Conservation (phyloP, 176 grass and related monocot species). For the Ensete glaucum region DNA sequence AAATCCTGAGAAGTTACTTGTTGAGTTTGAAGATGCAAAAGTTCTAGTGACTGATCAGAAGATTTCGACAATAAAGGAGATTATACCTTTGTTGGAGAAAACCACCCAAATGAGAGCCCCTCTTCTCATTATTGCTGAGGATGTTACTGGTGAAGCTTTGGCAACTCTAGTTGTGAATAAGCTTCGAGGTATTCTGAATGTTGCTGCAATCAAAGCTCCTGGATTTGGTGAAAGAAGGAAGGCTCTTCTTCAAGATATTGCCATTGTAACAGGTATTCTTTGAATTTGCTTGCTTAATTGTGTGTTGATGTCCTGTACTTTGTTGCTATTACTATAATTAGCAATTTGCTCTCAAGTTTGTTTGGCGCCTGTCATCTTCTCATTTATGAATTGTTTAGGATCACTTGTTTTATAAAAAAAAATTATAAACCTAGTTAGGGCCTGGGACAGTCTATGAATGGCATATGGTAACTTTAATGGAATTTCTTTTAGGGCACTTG, state of each 20-base stretch:
- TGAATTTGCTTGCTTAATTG: not conserved
- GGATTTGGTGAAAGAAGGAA: constrained; percentile 88
- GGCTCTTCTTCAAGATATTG: constrained; percentile 87
- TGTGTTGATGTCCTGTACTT: not conserved
- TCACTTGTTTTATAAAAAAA: too few species aligned
- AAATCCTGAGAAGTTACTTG: constrained; percentile 74
- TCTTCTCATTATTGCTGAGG: constrained; percentile 84
- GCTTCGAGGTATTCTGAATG: constrained; percentile 83
- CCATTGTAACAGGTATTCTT: constrained; percentile 71
- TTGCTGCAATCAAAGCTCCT: constrained; percentile 87
- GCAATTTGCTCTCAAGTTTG: too few species aligned
- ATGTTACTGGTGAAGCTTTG: constrained; percentile 77
- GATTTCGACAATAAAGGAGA: constrained; percentile 86
- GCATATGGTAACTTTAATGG: too few species aligned
- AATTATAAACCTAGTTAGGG: too few species aligned
- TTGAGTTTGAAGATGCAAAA: constrained; percentile 89
- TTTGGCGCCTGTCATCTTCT: too few species aligned
- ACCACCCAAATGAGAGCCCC: constrained; percentile 76
- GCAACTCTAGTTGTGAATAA: constrained; percentile 90
- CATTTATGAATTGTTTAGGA: too few species aligned
- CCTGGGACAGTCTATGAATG: too few species aligned
- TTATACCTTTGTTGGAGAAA: constrained; percentile 78
- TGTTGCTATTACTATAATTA: too few species aligned
- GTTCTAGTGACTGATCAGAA: constrained; percentile 92
- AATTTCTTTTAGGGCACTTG: too few species aligned